Percentiles rank a stretch among this genome's conserved stretches.
Evolutionary conservation across 2,329 filamentous ascomycete genomes (phyloP).

Genomic region (Saccharata proteae): DNA sequence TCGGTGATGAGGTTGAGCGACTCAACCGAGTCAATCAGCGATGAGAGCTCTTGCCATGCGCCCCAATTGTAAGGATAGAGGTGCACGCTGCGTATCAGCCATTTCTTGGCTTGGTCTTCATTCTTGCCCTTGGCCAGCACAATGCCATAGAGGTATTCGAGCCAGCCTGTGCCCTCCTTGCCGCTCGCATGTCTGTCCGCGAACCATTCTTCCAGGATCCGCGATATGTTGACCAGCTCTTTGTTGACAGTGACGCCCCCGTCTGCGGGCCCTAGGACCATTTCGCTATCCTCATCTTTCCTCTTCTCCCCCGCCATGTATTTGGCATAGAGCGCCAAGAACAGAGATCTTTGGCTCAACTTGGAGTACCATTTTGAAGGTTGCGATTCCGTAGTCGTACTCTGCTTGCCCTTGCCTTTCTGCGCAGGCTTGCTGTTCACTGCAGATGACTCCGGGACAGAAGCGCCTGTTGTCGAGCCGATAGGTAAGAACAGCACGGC

Average conservation of each 20-base stretch:
- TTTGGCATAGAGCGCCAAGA: slow-evolving; percentile 84
- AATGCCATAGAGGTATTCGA: slow-evolving; percentile 87
- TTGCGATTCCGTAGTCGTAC: slow-evolving; percentile 16
- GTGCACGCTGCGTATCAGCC: slow-evolving; percentile 79
- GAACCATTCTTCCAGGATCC: slow-evolving; percentile 73
- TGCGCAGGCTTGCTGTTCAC: slow-evolving; percentile 24
- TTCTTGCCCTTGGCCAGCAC: slow-evolving; percentile 85
- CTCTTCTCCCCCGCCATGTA: slow-evolving; percentile 90
- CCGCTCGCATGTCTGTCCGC: slow-evolving; percentile 45
- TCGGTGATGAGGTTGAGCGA: slow-evolving; percentile 65
- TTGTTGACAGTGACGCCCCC: slow-evolving; percentile 75
- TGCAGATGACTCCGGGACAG: slow-evolving; percentile 34
- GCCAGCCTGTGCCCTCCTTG: slow-evolving; percentile 69
- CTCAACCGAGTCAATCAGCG: slow-evolving; percentile 65
- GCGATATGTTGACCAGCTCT: slow-evolving; percentile 64
- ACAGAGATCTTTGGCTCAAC: slow-evolving; percentile 82
- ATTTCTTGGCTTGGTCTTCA: slow-evolving; percentile 70
- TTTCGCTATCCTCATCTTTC: slow-evolving; percentile 92
- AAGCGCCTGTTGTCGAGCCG: slow-evolving; percentile 56
- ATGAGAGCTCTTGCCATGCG: slow-evolving; percentile 86
- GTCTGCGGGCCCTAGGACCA: slow-evolving; percentile 90
- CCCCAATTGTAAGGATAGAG: slow-evolving; percentile 94
- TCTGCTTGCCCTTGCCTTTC: slow-evolving; percentile 50
- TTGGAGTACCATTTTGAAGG: slow-evolving; percentile 30
- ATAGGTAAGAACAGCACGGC: slow-evolving; percentile 80